A percentile compares a stretch with the other conserved stretches of the same genome.
Evolutionary conservation across 2,329 filamentous ascomycete genomes (phyloP).

Genomic region (Sarocladium strictum): DNA sequence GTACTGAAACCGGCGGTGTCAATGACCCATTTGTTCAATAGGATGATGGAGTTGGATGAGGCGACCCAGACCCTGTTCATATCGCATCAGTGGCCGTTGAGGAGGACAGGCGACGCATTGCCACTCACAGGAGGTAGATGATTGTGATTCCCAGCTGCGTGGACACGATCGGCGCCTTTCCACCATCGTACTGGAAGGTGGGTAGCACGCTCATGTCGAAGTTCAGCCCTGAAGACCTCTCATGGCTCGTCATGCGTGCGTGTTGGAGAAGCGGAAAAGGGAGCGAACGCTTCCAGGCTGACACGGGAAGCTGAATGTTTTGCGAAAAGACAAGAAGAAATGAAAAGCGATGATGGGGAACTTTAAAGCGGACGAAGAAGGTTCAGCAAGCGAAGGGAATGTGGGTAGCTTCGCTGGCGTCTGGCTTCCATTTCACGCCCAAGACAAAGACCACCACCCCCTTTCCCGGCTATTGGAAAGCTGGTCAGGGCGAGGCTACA

Average conservation of each 20-base stretch:
- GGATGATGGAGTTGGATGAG: constrained; percentile 76
- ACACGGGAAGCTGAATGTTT: neutral
- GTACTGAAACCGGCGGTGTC: constrained; percentile 68
- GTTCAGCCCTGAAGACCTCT: neutral
- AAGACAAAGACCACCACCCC: no score
- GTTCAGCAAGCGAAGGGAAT: no score
- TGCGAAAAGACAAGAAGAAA: neutral
- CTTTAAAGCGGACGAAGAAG: no score
- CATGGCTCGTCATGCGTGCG: neutral
- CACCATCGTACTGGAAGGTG: neutral
- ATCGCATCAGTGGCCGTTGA: neutral
- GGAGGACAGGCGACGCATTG: neutral
- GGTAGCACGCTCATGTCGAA: neutral
- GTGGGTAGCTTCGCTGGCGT: no score
- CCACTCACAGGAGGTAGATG: constrained; percentile 4
- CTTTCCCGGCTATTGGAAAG: no score
- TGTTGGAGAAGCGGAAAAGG: neutral
- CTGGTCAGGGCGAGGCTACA: no score
- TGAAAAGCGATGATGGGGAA: no score
- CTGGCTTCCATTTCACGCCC: no score
- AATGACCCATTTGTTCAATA: constrained; percentile 91
- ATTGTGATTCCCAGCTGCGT: neutral
- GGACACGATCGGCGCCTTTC: neutral
- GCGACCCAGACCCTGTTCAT: constrained; percentile 65
- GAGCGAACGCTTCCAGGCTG: neutral